A percentile compares a stretch with the other conserved stretches of the same genome.
phyloP scores from a whole-genome alignment of 2,329 filamentous ascomycete species.

The Colletotrichum scovillei region DNA sequence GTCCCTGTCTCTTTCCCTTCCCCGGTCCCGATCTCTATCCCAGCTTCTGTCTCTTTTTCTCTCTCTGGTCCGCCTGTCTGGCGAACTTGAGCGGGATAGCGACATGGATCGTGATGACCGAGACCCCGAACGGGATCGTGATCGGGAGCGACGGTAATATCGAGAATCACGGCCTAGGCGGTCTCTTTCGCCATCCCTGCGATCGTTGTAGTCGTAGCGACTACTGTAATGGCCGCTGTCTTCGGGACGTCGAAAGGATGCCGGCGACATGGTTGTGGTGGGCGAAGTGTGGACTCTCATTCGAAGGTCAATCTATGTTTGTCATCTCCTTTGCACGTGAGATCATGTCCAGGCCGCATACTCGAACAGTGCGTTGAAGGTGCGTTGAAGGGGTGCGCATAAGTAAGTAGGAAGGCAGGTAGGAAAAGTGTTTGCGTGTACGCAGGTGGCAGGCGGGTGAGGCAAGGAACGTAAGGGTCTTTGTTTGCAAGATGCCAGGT shows the following conservation, averaged over 20 bases:
- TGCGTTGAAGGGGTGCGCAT: neutral
- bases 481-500: neutral
- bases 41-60: neutral
- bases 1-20: neutral
- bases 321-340: neutral
- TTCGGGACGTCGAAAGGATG: neutral
- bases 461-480: neutral
- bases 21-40: neutral
- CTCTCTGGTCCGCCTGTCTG: neutral
- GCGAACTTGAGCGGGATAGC: neutral
- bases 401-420: too few species aligned
- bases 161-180: slow-evolving; percentile 13
- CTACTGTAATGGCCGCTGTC: slow-evolving; percentile 29
- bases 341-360: neutral
- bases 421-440: neutral
- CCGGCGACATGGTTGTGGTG: neutral
- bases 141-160: neutral
- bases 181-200: slow-evolving; percentile 29
- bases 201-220: slow-evolving; percentile 7
- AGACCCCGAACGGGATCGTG: neutral
- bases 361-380: neutral
- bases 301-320: neutral
- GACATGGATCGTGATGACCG: too few species aligned
- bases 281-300: neutral
- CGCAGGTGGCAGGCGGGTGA: neutral